Conservation (phyloP, 2,329 filamentous ascomycete species). For the Aspergillus felis region DNA sequence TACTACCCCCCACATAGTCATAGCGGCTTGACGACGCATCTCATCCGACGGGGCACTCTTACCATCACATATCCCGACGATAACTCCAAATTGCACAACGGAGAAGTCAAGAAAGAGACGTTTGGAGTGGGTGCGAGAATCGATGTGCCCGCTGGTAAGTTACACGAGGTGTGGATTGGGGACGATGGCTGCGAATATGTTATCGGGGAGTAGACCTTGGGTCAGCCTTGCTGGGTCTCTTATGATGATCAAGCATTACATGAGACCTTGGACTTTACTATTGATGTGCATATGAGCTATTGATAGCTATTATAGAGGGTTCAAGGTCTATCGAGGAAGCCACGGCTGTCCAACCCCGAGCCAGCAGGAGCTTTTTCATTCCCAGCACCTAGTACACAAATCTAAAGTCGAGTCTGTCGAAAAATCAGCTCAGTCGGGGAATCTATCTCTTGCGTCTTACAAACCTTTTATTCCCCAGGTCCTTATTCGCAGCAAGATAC, state of each 20-base stretch:
- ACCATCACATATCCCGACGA: slow-evolving; percentile 58
- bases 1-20: slow-evolving; percentile 60
- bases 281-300: too few species aligned
- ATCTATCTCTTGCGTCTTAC: not conserved
- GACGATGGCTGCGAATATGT: slow-evolving; percentile 57
- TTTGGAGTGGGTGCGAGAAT: slow-evolving; percentile 53
- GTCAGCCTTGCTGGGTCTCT: not conserved
- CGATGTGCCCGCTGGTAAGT: slow-evolving; percentile 54
- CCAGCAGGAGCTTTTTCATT: slow-evolving; percentile 2
- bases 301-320: too few species aligned
- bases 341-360: not conserved
- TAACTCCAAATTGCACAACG: slow-evolving; percentile 21
- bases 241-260: not conserved
- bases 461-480: slow-evolving; percentile 44
- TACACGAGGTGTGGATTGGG: slow-evolving; percentile 62
- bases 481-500: slow-evolving; percentile 37
- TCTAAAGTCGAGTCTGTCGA: slow-evolving; percentile 34
- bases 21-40: slow-evolving; percentile 53
- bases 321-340: not conserved
- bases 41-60: slow-evolving; percentile 55
- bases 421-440: not conserved
- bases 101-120: slow-evolving; percentile 47
- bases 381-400: slow-evolving; percentile 28
- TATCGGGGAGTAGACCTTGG: slow-evolving; percentile 48
- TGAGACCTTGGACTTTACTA: too few species aligned